These are phyloP conservation scores for Helminthosporium solani DNA, from an alignment of 2,329 filamentous ascomycete genomes.

Conservation along the genomic window DNA sequence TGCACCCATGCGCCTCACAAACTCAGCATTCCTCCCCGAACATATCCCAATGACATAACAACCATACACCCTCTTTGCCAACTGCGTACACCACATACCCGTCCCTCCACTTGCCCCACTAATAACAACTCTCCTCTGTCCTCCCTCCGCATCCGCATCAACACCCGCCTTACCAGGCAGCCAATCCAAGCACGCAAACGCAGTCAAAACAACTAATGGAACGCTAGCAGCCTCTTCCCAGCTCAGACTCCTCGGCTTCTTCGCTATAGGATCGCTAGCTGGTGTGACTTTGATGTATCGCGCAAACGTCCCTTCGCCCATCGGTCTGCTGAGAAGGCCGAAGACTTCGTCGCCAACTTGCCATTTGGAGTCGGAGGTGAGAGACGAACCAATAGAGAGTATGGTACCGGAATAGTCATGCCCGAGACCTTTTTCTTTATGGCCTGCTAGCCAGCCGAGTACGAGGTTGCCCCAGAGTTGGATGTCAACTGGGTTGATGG, in stretches of 20 bases:
- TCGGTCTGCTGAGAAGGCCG: slow-evolving; percentile 25
- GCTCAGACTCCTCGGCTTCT: slow-evolving; percentile 20
- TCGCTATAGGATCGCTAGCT: slow-evolving; percentile 23
- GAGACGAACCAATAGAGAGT: slow-evolving; percentile 36
- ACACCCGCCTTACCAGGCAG: no score
- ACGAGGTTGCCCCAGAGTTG: slow-evolving; percentile 40
- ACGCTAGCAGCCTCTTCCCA: slow-evolving; percentile 30
- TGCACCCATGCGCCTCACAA: slow-evolving; percentile 52
- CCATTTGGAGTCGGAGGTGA: slow-evolving; percentile 24
- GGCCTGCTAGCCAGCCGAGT: slow-evolving; percentile 25
- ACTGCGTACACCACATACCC: slow-evolving; percentile 40
- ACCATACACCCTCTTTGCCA: slow-evolving; percentile 39
- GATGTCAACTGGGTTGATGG: slow-evolving; percentile 49
- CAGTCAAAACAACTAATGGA: slow-evolving; percentile 44
- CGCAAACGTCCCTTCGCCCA: slow-evolving; percentile 30
- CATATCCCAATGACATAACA: slow-evolving; percentile 53
- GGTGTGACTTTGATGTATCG: slow-evolving; percentile 23
- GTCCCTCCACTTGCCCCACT: slow-evolving; percentile 36
- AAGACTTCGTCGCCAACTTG: slow-evolving; percentile 26
- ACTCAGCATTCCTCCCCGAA: slow-evolving; percentile 48
- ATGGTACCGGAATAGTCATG: slow-evolving; percentile 50
- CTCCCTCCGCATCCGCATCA: slow-evolving; percentile 3
- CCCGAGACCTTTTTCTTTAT: slow-evolving; percentile 43
- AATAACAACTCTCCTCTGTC: slow-evolving; percentile 25
- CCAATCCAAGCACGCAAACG: slow-evolving; percentile 35